Conservation (phyloP, 139 green algal genomes). For the Chloropicon primus region DNA sequence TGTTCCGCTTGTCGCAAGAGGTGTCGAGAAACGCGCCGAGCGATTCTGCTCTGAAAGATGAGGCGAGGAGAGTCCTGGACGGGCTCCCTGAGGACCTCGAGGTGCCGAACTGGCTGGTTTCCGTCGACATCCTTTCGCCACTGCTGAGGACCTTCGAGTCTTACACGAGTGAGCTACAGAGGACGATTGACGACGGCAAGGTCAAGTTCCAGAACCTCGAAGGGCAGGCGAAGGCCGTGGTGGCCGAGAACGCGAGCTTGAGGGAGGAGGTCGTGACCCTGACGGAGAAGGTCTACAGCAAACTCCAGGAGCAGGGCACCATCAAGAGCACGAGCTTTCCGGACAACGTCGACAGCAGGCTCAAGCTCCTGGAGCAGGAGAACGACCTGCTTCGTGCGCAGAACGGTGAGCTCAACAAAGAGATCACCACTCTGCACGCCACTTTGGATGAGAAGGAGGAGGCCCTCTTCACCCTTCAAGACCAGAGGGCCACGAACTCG, state of each 20-base stretch:
- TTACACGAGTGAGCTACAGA: neutral
- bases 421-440: neutral
- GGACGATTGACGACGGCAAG: neutral
- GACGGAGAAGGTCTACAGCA: neutral
- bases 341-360: neutral
- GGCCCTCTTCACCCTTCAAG: neutral
- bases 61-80: neutral
- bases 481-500: neutral
- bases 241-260: neutral
- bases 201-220: neutral
- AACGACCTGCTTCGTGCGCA: neutral
- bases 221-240: neutral
- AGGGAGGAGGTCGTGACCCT: neutral
- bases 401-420: neutral
- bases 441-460: neutral
- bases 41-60: neutral
- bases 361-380: neutral
- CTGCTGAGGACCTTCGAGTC: neutral
- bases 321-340: neutral
- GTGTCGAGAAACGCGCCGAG: neutral
- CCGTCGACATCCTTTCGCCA: neutral
- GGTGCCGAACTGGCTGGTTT: neutral
- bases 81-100: neutral
- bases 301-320: neutral
- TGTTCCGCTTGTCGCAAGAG: neutral